Base-by-base conservation (phyloP, 345 rosid genomes). In the Boechera divaricarpa region DNA sequence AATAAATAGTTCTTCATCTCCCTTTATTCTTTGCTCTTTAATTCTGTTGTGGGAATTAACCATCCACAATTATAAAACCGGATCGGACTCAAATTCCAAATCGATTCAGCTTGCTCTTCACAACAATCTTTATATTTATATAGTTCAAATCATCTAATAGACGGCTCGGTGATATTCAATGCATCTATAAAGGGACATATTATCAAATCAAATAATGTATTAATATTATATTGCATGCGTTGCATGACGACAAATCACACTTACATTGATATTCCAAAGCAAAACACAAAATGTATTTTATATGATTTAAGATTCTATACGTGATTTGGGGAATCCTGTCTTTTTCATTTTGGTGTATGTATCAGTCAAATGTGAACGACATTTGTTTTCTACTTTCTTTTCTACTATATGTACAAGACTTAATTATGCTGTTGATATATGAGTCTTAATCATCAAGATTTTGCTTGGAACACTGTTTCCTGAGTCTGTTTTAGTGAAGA, bases 241-340 rank as follows among this genome's bases (percentile, higher is more conserved):
- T 70, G 52, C 75, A 21, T 45, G 66, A 44, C 76, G 66, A 70
- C 64, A 68, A 61, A 60, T 52, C 63, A 61, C 64, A 61, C 64
- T 36, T 53, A 41, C 41, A 39, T 62, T 8, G 7, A 8, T 68
- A 12, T 38, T 60, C 33, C 39, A 10, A 35, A 26, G 67, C 53
- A 58, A 57, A 35, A 11, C 28, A 52, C 62, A 38, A 52, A 28
- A 15, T 49, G 21, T 13, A 51, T 68, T 53, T 62, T 33, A 32
- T 69, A 24, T 21, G 36, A 21, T 13, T 21, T 10, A 39, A 16
- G 47, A 21, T 68, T 68, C 29, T 35, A 68, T 68, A 18, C 63
- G 74, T 68, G 36, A 31, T 75, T 59, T 75, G 45, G 26, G 61
- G 9, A 39, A 38, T 58, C 7, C 53, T 58, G 67, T 67, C 42